A percentile compares a stretch with the other conserved stretches of the same genome.
phyloP scores from a whole-genome alignment of 495 filamentous ascomycete species.

The Pyrenula aspistea region DNA sequence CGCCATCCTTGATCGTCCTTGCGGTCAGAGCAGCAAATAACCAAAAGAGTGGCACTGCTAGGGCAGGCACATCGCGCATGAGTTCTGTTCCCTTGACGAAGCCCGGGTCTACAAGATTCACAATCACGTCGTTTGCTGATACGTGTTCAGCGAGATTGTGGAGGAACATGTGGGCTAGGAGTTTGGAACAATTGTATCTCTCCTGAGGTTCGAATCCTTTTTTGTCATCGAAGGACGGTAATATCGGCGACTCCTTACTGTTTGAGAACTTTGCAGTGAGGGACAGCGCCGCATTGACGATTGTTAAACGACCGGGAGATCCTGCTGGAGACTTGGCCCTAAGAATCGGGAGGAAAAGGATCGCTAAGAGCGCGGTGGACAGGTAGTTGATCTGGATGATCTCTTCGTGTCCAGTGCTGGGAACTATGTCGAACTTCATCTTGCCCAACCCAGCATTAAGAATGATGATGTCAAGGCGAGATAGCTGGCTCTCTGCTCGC shows the following conservation, averaged over 20 bases:
- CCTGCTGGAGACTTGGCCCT: conserved; percentile 19
- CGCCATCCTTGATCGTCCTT: conserved; percentile 18
- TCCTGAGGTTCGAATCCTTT: conserved; percentile 19
- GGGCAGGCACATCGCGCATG: conserved; percentile 12
- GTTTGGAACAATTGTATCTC: conserved; percentile 27
- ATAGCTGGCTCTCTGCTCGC: conserved; percentile 14
- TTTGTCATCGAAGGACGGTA: conserved; percentile 29
- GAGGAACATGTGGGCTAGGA: conserved; percentile 27
- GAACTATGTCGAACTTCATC: conserved; percentile 13
- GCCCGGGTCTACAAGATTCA: conserved; percentile 37
- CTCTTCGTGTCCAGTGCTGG: conserved; percentile 34
- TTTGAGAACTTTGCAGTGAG: conserved; percentile 21
- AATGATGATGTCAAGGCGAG: conserved; percentile 34
- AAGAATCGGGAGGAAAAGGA: conserved; percentile 35
- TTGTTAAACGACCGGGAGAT: conserved; percentile 23
- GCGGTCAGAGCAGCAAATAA: conserved; percentile 14
- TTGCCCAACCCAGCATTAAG: conserved; percentile 39
- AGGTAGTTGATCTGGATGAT: conserved; percentile 35
- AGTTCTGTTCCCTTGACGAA: conserved; percentile 29
- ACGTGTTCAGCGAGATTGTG: conserved; percentile 29
- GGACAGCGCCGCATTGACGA: conserved; percentile 24
- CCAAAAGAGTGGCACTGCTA: conserved; percentile 5
- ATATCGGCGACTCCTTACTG: conserved; percentile 18
- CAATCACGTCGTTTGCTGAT: conserved; percentile 26
- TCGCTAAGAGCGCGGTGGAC: conserved; percentile 32